Evolutionary conservation across 352 stramenopile species (phyloP), one percentile per base, ranked within the genome.

Genomic region (Phytophthora fragariae): DNA sequence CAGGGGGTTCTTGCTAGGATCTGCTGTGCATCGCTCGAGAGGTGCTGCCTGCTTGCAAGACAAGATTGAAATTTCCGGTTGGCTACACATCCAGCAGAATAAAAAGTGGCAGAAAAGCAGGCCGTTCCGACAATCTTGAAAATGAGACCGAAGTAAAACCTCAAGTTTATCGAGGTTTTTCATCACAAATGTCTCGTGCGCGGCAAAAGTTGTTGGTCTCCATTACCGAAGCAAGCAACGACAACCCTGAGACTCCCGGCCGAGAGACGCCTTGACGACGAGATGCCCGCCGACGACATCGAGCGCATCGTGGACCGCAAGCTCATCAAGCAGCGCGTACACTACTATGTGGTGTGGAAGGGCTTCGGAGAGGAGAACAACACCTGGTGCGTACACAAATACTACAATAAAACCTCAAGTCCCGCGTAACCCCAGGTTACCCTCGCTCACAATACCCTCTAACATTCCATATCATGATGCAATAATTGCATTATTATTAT

Each of bases 281-380:
- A 71, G 33, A 92, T 90, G 83, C 76, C 79, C 47, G 72, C 84
- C 56, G 82, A 90, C 56, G 82, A 90, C 70, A 94, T 95, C 72
- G 87, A 93, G 50, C 78, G 84, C 70, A 95, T 94, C 74, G 75
- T 96, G 41, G 88, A 93, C 77, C 87, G 86, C 66, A 94, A 94
- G 76, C 80, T 88, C 56, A 85, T 93, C 62, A 90, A 89, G 71
- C 77, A 83, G 61, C 86, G 89, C 70, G 89, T 96, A 71, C 86
- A 95, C 73, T 96, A 96, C 77, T 83, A 90, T 24, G 86, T 95
- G 46, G 79, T 92, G 19, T 96, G 89, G 89, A 79, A 84, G 31
- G 89, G 84, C 57, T 93, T 92, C 46, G 81, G 82, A 50, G 79
- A 91, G n/a, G 89, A 96, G 56, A 93, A 84, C 69, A 94, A 96